A percentile compares a stretch with the other conserved stretches of the same genome.
These are phyloP conservation scores for Colletotrichum gloeosporioides DNA, from an alignment of 2,329 filamentous ascomycete genomes.

Conservation along the genomic window DNA sequence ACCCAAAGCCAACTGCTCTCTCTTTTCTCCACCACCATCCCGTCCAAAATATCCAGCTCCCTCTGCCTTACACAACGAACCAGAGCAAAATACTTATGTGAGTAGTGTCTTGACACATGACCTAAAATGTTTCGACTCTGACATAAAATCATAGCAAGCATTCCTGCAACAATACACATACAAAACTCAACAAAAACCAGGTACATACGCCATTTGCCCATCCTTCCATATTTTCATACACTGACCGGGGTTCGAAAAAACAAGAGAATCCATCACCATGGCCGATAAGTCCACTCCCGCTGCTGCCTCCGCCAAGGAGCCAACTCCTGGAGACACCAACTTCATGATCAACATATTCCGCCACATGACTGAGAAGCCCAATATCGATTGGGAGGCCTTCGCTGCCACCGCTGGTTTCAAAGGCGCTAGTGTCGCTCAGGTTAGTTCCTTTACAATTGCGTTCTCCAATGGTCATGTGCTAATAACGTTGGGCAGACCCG, in stretches of 20 bases:
- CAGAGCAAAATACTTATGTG: no score
- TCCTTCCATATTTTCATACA: background rate
- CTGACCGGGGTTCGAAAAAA: background rate
- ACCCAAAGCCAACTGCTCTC: background rate
- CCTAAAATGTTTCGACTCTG: no score
- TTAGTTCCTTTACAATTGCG: slow-evolving; percentile 30
- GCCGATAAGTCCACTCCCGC: slow-evolving; percentile 23
- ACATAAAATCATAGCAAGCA: background rate
- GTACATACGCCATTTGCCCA: background rate
- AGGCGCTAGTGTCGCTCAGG: slow-evolving; percentile 50
- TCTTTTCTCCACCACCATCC: background rate
- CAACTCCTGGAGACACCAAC: slow-evolving; percentile 44
- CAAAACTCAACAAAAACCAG: background rate
- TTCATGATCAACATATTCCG: slow-evolving; percentile 52
- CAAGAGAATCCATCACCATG: slow-evolving; percentile 27
- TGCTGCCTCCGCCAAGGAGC: slow-evolving; percentile 34
- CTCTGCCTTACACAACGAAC: background rate
- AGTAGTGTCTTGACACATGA: no score
- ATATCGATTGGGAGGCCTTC: slow-evolving; percentile 54
- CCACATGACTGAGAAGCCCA: slow-evolving; percentile 45
- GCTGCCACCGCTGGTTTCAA: slow-evolving; percentile 48
- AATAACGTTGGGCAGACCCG: slow-evolving; percentile 37
- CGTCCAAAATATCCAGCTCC: background rate
- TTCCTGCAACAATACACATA: background rate
- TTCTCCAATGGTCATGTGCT: background rate